Base-by-base conservation (phyloP, 2,329 filamentous ascomycete species). In the Aspergillus uvarum region DNA sequence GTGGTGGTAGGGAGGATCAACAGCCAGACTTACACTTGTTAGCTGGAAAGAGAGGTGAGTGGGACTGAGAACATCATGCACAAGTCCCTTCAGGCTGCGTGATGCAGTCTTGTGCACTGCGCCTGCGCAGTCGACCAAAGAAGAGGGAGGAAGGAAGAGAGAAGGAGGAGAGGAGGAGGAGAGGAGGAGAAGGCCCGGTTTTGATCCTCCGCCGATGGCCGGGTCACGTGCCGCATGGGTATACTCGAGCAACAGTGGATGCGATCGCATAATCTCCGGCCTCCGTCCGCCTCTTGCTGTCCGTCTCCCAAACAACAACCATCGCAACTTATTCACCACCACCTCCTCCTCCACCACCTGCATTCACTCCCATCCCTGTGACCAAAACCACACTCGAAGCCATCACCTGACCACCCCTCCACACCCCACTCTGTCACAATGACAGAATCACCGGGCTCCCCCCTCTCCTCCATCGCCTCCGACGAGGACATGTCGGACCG, bases 391-490 rank as follows among this genome's bases (percentile, higher is more conserved):
- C 51, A 35, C 24, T 60, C 38, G n/a, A 51, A 19, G 24, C 42
- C 4, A 31, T 19, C 21, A 14, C 51, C 42, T 26, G 44, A 60
- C 48, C 54, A 48, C 26, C 48, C 47, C 42, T 31, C 49, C 35
- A 35, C 49, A 31, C 55, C 42, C 47, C 29, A 38, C 48, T 44
- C 64, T 63, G 68, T 65, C 57, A 67, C 51, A 60, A 82, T 81
- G 79, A 76, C 79, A 54, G 80, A 86, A 72, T 87, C 85, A 11
- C 84, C 85, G 12, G 83, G 79, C 56, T 88, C 86, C 35, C 85
- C 86, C 44, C 83, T 90, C 67, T 89, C 87, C 54, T 85, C 85
- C 62, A 83, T 87, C 64, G 84, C 82, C 64, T 87, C 85, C 51
- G 86, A 87, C 66, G 83, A 87, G 65, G 83, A 85, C 61, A 84